Base-by-base conservation (phyloP, 106 monocot genomes). In the Cymbidium sinense region DNA sequence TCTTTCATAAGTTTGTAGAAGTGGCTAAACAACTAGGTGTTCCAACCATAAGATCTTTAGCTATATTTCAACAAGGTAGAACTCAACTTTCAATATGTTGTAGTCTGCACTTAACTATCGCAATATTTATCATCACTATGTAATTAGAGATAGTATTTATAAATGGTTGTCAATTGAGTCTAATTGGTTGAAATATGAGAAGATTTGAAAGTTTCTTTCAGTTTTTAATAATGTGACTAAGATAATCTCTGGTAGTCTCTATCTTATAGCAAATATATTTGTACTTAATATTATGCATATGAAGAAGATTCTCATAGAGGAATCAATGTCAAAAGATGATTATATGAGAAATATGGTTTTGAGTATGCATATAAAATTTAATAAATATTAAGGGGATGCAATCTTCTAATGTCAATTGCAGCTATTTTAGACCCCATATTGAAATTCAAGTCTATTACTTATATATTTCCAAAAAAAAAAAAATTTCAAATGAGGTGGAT, bases 371-470 rank as follows among this genome's bases (percentile, higher is more conserved):
- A 50, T 50, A 1, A 76, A 76, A 28, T 76, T 27, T 51, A 20
- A 76, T 21, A 76, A 76, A 30, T 76, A 76, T 76, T 76, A 10
- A 25, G 76, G 76, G 23, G 50, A 52, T 76, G 76, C 23, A 76
- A 47, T 76, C 23, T 76, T 12, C 51, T 76, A 7, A 52, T 76
- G 33, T 76, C 76, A 1, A 47, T 76, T 76, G 76, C 76, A 17
- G 51, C 47, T 30, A 12, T 76, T 11, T 30, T 76, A 5, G 25
- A 76, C 50, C 76, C 50, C 2, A 76, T 3, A 50, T 17, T n/a
- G 10, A 76, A 76, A 27, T 29, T 76, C 0, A 43, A 47, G 23
- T 76, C 50, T 37, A 37, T 37, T 37, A 37, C 4, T 6, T 37
- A 37, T 6, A 37, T 6, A 37, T 37, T 37, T 6, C 7, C 12